Percentiles rank a stretch among this genome's conserved stretches.
Evolutionary conservation across 2,329 filamentous ascomycete species (phyloP).

Genomic region (Gaeumannomyces sp.): DNA sequence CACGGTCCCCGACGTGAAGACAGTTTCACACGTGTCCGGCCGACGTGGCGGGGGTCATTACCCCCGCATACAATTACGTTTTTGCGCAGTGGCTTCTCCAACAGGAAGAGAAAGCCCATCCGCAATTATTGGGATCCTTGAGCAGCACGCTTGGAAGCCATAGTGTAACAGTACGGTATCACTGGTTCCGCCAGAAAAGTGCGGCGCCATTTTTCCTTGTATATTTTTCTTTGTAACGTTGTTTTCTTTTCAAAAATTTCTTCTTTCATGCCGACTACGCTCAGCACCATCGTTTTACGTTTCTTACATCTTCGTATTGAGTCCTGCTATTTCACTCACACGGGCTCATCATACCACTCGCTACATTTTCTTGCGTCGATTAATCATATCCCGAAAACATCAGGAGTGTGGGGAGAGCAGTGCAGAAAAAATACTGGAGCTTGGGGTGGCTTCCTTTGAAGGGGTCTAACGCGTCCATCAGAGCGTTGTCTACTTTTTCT

Average conservation of each 20-base stretch:
- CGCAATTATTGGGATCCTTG: neutral
- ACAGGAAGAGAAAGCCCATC: neutral
- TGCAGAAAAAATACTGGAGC: neutral
- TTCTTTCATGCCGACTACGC: neutral
- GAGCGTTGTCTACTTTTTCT: neutral
- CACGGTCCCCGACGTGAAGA: neutral
- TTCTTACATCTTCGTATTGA: neutral
- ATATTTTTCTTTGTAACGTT: neutral
- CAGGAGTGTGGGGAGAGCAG: neutral
- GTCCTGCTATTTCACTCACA: neutral
- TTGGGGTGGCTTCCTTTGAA: neutral
- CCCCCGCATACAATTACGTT: neutral
- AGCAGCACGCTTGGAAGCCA: neutral
- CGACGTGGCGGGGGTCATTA: neutral
- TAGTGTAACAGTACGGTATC: neutral
- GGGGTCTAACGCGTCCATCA: neutral
- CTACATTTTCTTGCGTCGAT: neutral
- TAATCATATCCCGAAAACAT: neutral
- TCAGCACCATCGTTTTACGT: neutral
- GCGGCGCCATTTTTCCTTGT: slow-evolving; percentile 3
- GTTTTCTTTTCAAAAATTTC: slow-evolving; percentile 7
- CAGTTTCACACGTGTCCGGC: neutral
- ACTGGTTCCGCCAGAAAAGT: neutral
- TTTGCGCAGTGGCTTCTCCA: neutral
- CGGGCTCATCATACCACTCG: neutral